Base-by-base conservation (phyloP, 768 basidiomycete species). In the Panellus pusillus region DNA sequence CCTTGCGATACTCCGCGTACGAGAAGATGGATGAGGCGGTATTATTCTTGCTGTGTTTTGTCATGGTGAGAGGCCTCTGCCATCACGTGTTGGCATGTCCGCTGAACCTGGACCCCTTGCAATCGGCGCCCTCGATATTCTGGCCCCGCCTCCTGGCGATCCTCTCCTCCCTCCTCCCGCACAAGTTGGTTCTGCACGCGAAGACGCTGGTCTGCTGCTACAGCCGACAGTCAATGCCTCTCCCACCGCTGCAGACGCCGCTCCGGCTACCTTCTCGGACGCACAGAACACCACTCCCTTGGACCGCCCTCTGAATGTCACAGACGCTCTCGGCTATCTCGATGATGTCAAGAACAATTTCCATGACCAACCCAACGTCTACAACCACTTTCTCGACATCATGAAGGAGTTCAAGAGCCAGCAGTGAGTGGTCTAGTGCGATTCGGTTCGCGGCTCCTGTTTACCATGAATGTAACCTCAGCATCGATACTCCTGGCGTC, bases 321-420 rank as follows among this genome's bases (percentile, higher is more conserved):
- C 88, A n/a, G 93, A 97, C 69, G 93, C 93, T 28, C 77, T 96
- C 61, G 88, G 85, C 65, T 97, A 96, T 65, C 82, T 97, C 56
- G 93, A 97, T 66, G 89, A 89, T 24, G 93, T 97, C 72, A 97
- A 97, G 74, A 74, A 80, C 28, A 89, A 93, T 75, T 97, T 97
- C 68, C 80, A 83, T 50, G 89, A 93, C 69, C 86, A 91, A 68
- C 93, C 93, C n/a, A 90, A 93, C 65, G 92, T 95, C 38, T 97
- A 97, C 72, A 96, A 97, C 71, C 81, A 88, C 60, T 94, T 94
- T 63, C 73, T 95, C 69, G 93, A 96, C 68, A 95, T 97, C 66
- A 97, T 97, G 97, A 98, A 98, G 75, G 94, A 98, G 70, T 99
- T 99, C 73, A 98, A 99, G 74, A 91, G 91, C 63, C 92, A 96